phyloP scores from a whole-genome alignment of 2,329 filamentous ascomycete species.

The Claviceps spartinae region DNA sequence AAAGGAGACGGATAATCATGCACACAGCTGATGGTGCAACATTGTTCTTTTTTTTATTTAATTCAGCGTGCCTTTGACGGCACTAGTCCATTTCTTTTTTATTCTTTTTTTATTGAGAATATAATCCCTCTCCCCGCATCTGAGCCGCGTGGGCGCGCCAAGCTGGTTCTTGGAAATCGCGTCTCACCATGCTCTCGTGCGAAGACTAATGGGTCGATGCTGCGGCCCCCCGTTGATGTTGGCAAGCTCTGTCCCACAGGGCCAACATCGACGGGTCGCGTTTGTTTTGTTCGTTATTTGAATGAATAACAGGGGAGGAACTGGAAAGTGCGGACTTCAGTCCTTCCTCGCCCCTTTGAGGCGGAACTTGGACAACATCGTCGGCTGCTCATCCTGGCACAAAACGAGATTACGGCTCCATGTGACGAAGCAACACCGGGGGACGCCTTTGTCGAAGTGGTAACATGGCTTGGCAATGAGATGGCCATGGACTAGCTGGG shows the following conservation, averaged over 20 bases:
- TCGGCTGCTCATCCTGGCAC: constrained; percentile 11
- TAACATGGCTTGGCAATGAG: constrained; percentile 13
- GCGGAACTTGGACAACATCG: constrained; percentile 8
- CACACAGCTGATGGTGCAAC: neutral
- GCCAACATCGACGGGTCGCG: constrained; percentile 16
- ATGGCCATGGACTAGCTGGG: constrained; percentile 21
- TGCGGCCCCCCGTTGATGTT: constrained; percentile 30
- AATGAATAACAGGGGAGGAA: constrained; percentile 5
- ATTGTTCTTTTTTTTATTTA: constrained; percentile 1
- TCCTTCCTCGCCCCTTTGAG: neutral
- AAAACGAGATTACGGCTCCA: constrained; percentile 5
- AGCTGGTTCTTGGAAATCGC: constrained; percentile 30
- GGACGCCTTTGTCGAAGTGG: constrained; percentile 16
- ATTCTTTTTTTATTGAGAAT: constrained; percentile 8
- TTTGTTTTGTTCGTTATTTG: constrained; percentile 20
- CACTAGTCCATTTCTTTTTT: neutral
- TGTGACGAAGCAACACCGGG: constrained; percentile 5
- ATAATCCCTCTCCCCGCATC: constrained; percentile 10
- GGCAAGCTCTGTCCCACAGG: constrained; percentile 6
- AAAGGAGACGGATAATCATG: constrained; percentile 2
- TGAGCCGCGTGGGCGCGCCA: constrained; percentile 17
- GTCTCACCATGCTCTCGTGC: constrained; percentile 11
- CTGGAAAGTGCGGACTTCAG: constrained; percentile 1
- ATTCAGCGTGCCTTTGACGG: constrained; percentile 6
- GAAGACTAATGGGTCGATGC: constrained; percentile 38